Base-by-base conservation (phyloP, 306 rosid genomes). In the Hippophae gyantsensis region DNA sequence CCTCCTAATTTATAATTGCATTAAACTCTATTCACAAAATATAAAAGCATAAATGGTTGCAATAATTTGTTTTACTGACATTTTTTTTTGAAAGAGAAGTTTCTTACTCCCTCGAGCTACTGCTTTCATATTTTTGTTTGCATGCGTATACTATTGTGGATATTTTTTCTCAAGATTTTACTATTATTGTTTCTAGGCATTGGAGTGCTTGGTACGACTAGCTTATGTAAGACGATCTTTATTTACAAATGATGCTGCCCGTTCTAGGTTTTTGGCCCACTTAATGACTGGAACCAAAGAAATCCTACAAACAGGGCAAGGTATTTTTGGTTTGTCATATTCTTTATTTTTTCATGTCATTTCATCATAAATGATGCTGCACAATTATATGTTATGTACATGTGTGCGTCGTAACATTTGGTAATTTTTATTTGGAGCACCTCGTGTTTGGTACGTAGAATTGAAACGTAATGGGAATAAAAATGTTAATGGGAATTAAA, bases 191-290 rank as follows among this genome's bases (percentile, higher is more conserved):
- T 79, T 84, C 64, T 75, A 92, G 99, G 96, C 99, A 78, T 76
- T 92, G 82, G 99, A 88, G 84, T 92, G 96, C 96, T 86, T 92
- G 93, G 96, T 88, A 82, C 99, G 99, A 69, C 84, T 92, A 53
- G 95, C 99, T 65, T 92, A 96, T 77, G 90, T 92, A 67, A 85
- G 99, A 72, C 99, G 96, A 68, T 92, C 99, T 67, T 75, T 92
- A 84, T 92, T 92, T 84, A 80, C 96, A 65, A 92, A 80, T 73
- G 99, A 92, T 74, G 95, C 96, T 64, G 82, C 94, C 45, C 99
- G 99, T 68, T 92, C 99, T 38, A 84, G 86, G 78, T 92, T 87
- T 80, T 82, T 92, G 96, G 96, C 94, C 63, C 95, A 92, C 82
- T 83, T 92, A 70, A 85, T 92, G 96, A 88, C 99, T 44, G 99